Percentiles rank a stretch among this genome's conserved stretches.
phyloP scores from a whole-genome alignment of 768 basidiomycete species.

The Tephrocybe rancida region DNA sequence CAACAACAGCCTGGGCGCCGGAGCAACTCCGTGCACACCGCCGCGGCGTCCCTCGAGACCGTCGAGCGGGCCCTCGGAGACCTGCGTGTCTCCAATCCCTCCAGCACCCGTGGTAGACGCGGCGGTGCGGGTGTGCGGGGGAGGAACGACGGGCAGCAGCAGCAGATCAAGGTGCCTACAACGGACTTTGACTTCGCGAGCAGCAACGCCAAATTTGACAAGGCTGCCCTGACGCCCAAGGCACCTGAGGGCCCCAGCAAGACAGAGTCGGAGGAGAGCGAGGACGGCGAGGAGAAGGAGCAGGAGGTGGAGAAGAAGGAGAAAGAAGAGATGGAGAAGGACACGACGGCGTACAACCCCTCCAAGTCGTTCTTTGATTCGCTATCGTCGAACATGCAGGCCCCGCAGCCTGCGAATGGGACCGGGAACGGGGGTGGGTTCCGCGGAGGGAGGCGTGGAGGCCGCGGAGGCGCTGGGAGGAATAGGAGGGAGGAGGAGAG shows the following conservation, averaged over 20 bases:
- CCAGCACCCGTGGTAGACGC: constrained; percentile 1
- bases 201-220: constrained; percentile 82
- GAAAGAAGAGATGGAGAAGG: constrained; percentile 39
- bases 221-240: constrained; percentile 51
- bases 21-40: constrained; percentile 63
- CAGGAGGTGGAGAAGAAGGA: constrained; percentile 26
- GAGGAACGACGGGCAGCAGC: constrained; percentile 6
- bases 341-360: constrained; percentile 66
- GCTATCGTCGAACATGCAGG: constrained; percentile 37
- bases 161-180: constrained; percentile 64
- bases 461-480: constrained; percentile 53
- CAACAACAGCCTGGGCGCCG: constrained; percentile 28
- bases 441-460: constrained; percentile 37
- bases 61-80: constrained; percentile 58
- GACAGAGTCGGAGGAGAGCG: constrained; percentile 25
- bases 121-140: constrained; percentile 22
- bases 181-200: constrained; percentile 84
- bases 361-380: constrained; percentile 84
- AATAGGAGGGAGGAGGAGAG: constrained; percentile 64
- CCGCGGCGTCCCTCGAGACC: constrained; percentile 74
- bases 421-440: constrained; percentile 29
- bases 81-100: constrained; percentile 41
- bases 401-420: background rate
- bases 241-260: constrained; percentile 11
- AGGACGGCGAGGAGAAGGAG: constrained; percentile 23